Evolutionary conservation across 2,329 filamentous ascomycete genomes (phyloP), one percentile per base, ranked within the genome.

Genomic region (Phialophora verrucosa): DNA sequence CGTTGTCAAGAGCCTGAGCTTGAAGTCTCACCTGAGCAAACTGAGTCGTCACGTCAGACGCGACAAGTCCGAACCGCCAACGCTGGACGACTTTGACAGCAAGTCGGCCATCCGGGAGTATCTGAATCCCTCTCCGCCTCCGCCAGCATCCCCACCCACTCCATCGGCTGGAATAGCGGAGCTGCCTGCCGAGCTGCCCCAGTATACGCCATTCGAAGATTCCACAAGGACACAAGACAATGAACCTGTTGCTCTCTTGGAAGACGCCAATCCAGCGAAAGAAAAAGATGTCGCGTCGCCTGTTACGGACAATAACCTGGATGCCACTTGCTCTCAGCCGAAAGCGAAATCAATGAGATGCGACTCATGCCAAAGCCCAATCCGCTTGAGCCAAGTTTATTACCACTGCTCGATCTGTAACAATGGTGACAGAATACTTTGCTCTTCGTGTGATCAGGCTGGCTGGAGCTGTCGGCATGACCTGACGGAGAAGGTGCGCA

Each of bases 381-480:
- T 73, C 32, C 68, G 68, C 14, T 58, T 69, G 49, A 56, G 67
- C n/a, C 68, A 71, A 47, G 53, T 71, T 12, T 71, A 73, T 55
- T 71, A 71, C 50, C 70, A 70, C 32, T 73, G 71, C 35, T 66
- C 66, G 11, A 66, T 69, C 50, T 73, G 71, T 59, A 66, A 71
- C 47, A 53, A 68, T 60, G 70, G 68, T 17, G 71, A 73, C 62
- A 60, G 71, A 53, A 70, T 73, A 27, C 51, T 71, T 23, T 73
- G 71, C 56, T 66, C 64, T 17, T 63, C 67, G 27, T 73, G 71
- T 59, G 70, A 70, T 32, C 65, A 64, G 51, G 62, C 63, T 10
- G 71, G 71, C 25, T 67, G 64, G 55, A 71, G 70, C 54, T 73
- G 71, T 62, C 66, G 70, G 4, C 71, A 73, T 61, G 64, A 68